Evolutionary conservation across 2,329 filamentous ascomycete genomes (phyloP).

Genomic region (Podosphaera xanthii): DNA sequence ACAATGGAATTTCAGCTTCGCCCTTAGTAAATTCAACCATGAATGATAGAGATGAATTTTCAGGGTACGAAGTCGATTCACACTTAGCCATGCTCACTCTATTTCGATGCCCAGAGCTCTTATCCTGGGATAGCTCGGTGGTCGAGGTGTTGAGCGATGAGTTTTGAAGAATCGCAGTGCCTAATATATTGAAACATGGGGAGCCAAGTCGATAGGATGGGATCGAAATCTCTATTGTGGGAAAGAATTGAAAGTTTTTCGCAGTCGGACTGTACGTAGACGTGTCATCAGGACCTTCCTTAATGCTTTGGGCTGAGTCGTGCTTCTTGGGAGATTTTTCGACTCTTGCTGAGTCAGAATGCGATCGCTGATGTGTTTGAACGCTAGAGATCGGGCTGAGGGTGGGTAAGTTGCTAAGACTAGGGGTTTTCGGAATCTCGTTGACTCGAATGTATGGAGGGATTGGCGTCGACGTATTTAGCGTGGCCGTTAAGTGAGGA

Average conservation of each 20-base stretch:
- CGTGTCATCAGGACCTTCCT: slow-evolving; percentile 27
- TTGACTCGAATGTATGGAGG: no score
- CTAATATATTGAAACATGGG: slow-evolving; percentile 54
- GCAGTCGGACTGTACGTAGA: slow-evolving; percentile 52
- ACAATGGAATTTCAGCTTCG: neutral
- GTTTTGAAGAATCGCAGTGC: slow-evolving; percentile 54
- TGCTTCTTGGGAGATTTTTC: slow-evolving; percentile 19
- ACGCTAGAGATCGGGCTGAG: neutral
- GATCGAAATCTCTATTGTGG: slow-evolving; percentile 50
- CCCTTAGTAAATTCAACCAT: neutral
- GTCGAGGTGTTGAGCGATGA: slow-evolving; percentile 61
- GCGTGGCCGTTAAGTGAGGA: neutral
- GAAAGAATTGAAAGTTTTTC: slow-evolving; percentile 22
- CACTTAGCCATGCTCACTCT: slow-evolving; percentile 5
- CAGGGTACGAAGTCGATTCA: slow-evolving; percentile 14
- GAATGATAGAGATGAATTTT: slow-evolving; percentile 7
- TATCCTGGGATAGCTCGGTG: slow-evolving; percentile 19
- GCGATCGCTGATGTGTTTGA: slow-evolving; percentile 28
- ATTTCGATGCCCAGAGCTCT: slow-evolving; percentile 5
- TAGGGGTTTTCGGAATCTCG: no score
- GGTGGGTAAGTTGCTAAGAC: no score
- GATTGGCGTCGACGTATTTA: neutral
- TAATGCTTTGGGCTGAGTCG: slow-evolving; percentile 16
- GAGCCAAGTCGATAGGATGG: slow-evolving; percentile 68
- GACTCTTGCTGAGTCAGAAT: slow-evolving; percentile 57